Evolutionary conservation across 495 filamentous ascomycete species (phyloP).

Genomic region (Daldinia vernicosa): DNA sequence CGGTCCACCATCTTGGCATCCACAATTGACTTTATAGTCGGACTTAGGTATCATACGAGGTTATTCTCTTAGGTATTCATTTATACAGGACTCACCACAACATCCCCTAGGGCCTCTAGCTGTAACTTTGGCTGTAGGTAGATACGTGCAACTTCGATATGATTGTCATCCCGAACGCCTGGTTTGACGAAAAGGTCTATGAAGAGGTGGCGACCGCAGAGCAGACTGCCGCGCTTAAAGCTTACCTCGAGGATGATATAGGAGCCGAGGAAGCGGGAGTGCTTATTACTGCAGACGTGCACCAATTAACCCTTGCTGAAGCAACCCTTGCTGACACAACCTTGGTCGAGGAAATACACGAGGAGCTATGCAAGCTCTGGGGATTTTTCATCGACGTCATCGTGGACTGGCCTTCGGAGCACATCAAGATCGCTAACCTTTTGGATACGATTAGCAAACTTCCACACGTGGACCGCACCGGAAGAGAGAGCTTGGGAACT

Average conservation of each 20-base stretch:
- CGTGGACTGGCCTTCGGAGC: neutral
- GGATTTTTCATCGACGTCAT: neutral
- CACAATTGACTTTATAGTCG: neutral
- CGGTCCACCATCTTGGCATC: neutral
- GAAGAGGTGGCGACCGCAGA: slow-evolving; percentile 1
- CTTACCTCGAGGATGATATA: slow-evolving; percentile 3
- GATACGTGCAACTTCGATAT: neutral
- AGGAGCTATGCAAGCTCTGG: neutral
- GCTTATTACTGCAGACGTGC: neutral
- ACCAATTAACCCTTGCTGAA: neutral
- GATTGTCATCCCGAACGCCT: neutral
- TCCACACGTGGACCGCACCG: neutral
- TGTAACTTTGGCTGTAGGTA: neutral
- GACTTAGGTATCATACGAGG: neutral
- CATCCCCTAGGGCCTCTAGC: neutral
- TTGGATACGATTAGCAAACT: neutral
- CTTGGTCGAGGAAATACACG: neutral
- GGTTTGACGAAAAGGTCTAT: slow-evolving; percentile 6
- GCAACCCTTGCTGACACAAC: neutral
- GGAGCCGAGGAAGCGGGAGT: neutral
- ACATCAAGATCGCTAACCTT: neutral
- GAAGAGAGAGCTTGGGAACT: neutral
- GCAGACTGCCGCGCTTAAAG: neutral
- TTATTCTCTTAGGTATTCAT: neutral
- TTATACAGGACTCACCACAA: neutral